phyloP scores from a whole-genome alignment of 2,329 filamentous ascomycete genomes.

The Beauveria asiatica region DNA sequence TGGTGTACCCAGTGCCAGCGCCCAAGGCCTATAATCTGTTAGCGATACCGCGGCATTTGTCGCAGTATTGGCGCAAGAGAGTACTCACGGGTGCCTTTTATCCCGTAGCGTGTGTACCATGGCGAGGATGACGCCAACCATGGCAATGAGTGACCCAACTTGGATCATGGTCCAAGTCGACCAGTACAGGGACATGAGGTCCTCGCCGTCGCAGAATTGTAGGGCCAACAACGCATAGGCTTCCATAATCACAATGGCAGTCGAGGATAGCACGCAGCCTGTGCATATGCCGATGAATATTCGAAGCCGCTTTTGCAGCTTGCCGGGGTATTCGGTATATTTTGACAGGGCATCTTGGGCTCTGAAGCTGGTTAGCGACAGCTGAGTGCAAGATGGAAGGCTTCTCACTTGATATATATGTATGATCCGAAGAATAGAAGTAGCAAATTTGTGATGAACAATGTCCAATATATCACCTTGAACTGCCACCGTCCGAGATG shows the following conservation, averaged over 20 bases:
- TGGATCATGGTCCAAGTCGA: constrained; percentile 54
- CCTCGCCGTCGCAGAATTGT: constrained; percentile 52
- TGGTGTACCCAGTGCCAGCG: constrained; percentile 50
- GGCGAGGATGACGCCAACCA: constrained; percentile 47
- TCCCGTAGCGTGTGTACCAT: constrained; percentile 41
- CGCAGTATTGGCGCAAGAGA: background rate
- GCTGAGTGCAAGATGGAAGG: too few relatives aligned
- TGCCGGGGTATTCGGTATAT: constrained; percentile 22
- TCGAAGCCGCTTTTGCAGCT: constrained; percentile 27
- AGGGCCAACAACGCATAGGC: constrained; percentile 44
- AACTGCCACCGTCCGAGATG: constrained; percentile 34
- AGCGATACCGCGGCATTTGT: background rate
- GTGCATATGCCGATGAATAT: constrained; percentile 36
- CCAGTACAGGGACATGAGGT: constrained; percentile 53
- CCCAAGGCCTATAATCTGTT: constrained; percentile 38
- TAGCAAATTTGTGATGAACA: constrained; percentile 36
- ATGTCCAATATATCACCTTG: constrained; percentile 37
- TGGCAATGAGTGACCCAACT: constrained; percentile 49
- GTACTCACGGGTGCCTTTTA: constrained; percentile 41
- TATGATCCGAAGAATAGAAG: constrained; percentile 37
- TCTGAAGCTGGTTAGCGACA: constrained; percentile 14
- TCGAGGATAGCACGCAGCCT: constrained; percentile 35
- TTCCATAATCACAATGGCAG: constrained; percentile 43
- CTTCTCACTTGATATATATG: constrained; percentile 29
- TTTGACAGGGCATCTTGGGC: constrained; percentile 30